These are phyloP conservation scores for Chaetomiaceae sp. DNA, from an alignment of 2,329 filamentous ascomycete species.

Conservation along the genomic window DNA sequence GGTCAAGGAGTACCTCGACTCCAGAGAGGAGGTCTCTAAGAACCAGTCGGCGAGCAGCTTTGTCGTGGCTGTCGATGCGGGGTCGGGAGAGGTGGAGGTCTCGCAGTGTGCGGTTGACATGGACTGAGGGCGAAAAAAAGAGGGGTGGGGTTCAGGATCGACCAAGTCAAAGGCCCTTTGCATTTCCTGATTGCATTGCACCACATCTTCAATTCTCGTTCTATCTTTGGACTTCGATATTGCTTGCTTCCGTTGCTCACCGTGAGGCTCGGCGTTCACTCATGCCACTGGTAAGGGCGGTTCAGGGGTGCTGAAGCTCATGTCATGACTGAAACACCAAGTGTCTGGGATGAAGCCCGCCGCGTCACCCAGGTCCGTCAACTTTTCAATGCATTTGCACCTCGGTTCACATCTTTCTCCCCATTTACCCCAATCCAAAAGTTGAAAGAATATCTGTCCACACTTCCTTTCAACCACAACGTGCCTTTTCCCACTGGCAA, in stretches of 20 bases:
- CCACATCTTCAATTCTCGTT: no score
- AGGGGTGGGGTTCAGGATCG: no score
- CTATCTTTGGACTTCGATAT: no score
- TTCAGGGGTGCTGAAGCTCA: background rate
- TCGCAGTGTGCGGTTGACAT: background rate
- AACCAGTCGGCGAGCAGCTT: background rate
- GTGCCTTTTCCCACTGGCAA: background rate
- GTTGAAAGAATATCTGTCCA: background rate
- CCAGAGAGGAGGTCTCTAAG: background rate
- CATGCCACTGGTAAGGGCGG: no score
- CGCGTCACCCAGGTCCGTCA: background rate
- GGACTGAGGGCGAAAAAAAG: no score
- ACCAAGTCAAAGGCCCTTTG: no score
- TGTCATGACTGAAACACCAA: slow-evolving; percentile 1
- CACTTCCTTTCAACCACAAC: no score
- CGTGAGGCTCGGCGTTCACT: no score
- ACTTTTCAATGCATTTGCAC: no score
- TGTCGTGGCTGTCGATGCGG: background rate
- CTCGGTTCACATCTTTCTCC: no score
- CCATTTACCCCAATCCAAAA: background rate
- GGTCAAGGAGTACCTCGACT: slow-evolving; percentile 3
- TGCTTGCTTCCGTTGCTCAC: no score
- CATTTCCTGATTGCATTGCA: no score
- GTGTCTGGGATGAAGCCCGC: slow-evolving; percentile 1
- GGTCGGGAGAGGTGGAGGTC: slow-evolving; percentile 3